Evolutionary conservation across 163 green algal genomes (phyloP), one percentile per base, ranked within the genome.

Genomic region (Scenedesmus sp.): DNA sequence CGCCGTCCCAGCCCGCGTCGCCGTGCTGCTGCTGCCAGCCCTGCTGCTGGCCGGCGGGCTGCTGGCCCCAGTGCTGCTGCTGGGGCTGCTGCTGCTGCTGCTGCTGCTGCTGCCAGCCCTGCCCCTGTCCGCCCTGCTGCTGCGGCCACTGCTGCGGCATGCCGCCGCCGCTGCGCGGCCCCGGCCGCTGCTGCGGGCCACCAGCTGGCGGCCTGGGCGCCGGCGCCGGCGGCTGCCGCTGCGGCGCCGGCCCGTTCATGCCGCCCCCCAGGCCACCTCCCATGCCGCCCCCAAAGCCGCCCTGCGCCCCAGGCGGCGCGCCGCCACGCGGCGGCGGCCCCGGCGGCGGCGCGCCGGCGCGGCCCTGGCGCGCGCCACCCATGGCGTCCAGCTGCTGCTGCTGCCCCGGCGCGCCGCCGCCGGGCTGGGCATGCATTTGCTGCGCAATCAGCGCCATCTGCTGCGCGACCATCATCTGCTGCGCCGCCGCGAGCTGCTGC

Each of bases 401-500:
- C 56, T 24, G 11, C 56, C 56, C 29, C n/a, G 10, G 33, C 24
- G n/a, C 29, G 56, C 56, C 18, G 56, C 56, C 28, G 53, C 29
- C 28, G 10, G 22, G 3, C 56, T 39, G 22, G n/a, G 22, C 56
- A 22, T 39, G 20, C 36, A 36, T 20, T 51, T 9, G 60, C 47
- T 7, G 60, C 4, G 60, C 60, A n/a, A n/a, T n/a, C n/a, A n/a
- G n/a, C n/a, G n/a, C n/a, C n/a, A n/a, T n/a, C n/a, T 36, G 33
- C 26, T 29, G 10, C 44, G 60, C 60, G 34, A 36, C 36, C 34
- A 29, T 22, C n/a, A 36, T 69, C 58, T 76, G 67, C 67, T 65
- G 54, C 48, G 64, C n/a, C 7, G 67, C 67, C 67, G 64, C 64
- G 33, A 65, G 67, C 22, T 70, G 62, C 22, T 34, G 67, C 34